A percentile compares a stretch with the other conserved stretches of the same genome.
Conservation (phyloP, 208 protist genomes). For the Porcisia hertigi region DNA sequence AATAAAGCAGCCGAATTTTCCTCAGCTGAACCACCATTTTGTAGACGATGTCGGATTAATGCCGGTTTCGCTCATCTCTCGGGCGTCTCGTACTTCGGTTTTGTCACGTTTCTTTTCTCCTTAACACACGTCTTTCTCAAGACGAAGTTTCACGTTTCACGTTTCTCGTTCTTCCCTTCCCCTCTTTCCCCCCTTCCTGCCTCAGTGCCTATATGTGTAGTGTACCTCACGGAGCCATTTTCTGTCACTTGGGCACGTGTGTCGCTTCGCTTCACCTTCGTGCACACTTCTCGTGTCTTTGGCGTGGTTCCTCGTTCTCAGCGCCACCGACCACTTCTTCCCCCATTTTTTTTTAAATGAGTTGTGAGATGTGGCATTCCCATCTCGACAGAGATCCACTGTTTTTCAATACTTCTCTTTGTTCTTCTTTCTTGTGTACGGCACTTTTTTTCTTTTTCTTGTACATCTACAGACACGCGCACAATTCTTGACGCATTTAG, state of each 20-base stretch:
- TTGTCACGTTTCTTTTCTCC: constrained; percentile 20
- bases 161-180: not conserved
- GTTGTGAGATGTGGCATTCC: not conserved
- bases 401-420: not conserved
- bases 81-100: not conserved
- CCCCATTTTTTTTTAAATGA: constrained; percentile 4
- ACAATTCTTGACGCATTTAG: not conserved
- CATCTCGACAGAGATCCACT: not conserved
- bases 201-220: not conserved
- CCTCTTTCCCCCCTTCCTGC: not conserved
- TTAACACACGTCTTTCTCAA: constrained; percentile 22
- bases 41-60: not conserved
- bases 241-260: constrained; percentile 4
- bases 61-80: too few species aligned
- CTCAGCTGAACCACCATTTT: too few species aligned
- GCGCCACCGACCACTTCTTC: not conserved
- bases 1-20: not conserved
- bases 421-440: not conserved
- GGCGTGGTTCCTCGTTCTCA: not conserved
- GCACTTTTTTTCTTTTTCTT: constrained; percentile 10
- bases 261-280: constrained; percentile 9
- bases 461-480: constrained; percentile 3
- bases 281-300: not conserved
- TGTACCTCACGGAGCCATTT: not conserved
- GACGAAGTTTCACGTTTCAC: constrained; percentile 4